These are phyloP conservation scores for Solanum appendiculatum DNA, from an alignment of 257 asterid genomes.

Conservation along the genomic window DNA sequence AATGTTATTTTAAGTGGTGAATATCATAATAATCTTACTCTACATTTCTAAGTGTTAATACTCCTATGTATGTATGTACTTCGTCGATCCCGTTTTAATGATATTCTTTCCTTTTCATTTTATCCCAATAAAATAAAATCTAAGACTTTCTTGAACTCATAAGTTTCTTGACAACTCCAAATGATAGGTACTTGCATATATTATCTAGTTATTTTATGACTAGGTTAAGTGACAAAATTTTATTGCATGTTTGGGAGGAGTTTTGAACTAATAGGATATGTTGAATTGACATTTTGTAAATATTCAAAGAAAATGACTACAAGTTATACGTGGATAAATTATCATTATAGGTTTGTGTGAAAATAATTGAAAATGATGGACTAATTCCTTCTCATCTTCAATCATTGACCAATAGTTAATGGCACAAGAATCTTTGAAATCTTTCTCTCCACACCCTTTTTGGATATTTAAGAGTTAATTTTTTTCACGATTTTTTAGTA, in stretches of 20 bases:
- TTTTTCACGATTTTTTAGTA: not conserved
- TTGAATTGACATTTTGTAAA: not conserved
- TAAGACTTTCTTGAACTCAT: not conserved
- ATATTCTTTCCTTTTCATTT: not conserved
- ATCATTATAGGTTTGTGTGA: not conserved
- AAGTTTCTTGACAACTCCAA: not conserved
- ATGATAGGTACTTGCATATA: not conserved
- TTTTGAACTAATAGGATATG: not conserved
- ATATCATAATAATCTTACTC: too few species aligned
- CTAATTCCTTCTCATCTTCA: not conserved
- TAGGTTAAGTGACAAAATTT: not conserved
- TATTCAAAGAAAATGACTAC: not conserved
- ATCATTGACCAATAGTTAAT: not conserved
- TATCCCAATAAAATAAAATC: not conserved
- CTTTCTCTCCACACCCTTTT: not conserved
- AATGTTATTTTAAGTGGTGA: not conserved
- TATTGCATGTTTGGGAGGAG: not conserved
- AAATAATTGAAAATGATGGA: not conserved
- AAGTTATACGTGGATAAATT: not conserved
- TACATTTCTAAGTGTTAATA: too few species aligned
- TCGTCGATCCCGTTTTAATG: too few species aligned
- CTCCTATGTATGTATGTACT: not conserved
- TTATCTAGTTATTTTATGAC: not conserved
- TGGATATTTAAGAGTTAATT: too few species aligned
- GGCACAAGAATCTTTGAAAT: not conserved